Evolutionary conservation across 2,329 filamentous ascomycete species (phyloP).

Genomic region (Neoarthrinium moseri): DNA sequence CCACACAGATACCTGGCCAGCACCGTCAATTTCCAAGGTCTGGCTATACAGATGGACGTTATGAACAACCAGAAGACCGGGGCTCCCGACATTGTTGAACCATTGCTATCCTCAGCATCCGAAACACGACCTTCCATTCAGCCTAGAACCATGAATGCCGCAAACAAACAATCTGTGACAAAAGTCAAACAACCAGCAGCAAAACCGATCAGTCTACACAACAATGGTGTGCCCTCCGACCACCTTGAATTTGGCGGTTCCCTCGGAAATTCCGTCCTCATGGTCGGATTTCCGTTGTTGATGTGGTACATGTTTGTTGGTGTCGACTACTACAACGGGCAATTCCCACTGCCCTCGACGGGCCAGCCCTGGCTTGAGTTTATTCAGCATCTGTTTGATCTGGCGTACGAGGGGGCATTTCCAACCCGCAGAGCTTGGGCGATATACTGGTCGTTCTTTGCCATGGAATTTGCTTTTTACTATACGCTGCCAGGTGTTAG

Average conservation of each 20-base stretch:
- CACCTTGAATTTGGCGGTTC: constrained; percentile 85
- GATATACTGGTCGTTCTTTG: constrained; percentile 92
- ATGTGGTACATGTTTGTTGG: constrained; percentile 99
- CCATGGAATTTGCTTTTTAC: constrained; percentile 82
- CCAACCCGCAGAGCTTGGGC: constrained; percentile 80
- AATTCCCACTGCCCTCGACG: constrained; percentile 66
- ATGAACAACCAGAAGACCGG: no score
- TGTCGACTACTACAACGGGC: constrained; percentile 85
- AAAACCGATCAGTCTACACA: not conserved
- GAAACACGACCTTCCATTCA: no score
- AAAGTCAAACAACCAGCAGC: not conserved
- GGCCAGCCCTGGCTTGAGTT: constrained; percentile 73
- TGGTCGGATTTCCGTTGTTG: constrained; percentile 84
- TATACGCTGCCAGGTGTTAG: constrained; percentile 83
- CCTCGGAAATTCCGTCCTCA: constrained; percentile 76
- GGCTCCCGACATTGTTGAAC: no score
- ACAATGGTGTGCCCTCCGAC: constrained; percentile 27
- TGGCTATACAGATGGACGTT: no score
- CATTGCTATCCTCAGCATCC: not conserved
- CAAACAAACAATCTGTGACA: not conserved
- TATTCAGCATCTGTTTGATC: constrained; percentile 62
- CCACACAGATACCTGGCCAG: no score
- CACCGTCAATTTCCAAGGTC: no score
- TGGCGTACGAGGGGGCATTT: constrained; percentile 82
- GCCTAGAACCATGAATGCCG: not conserved